These are phyloP conservation scores for Scedosporium aurantiacum DNA, from an alignment of 2,329 filamentous ascomycete genomes.

Conservation along the genomic window DNA sequence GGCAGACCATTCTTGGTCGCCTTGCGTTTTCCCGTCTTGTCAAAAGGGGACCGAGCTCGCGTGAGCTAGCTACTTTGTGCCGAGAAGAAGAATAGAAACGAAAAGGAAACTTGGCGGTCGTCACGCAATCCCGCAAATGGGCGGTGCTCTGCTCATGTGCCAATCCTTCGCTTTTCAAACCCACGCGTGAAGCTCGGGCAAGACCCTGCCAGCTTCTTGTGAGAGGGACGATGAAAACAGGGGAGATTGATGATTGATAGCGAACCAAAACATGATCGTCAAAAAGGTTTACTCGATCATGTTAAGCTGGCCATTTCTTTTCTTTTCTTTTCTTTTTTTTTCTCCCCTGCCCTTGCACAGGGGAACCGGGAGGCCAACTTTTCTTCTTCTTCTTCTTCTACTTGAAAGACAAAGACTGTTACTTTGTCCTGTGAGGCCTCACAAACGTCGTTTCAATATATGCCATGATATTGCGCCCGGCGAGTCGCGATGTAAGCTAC, in stretches of 20 bases:
- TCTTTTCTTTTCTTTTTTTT: too few relatives aligned
- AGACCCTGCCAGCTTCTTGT: not conserved
- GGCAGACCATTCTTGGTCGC: not conserved
- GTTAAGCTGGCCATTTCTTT: too few relatives aligned
- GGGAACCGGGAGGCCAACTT: not conserved
- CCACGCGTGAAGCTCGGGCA: not conserved
- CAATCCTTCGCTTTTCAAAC: not conserved
- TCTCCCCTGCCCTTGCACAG: too few relatives aligned
- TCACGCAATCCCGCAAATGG: not conserved
- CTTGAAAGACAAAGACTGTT: not conserved
- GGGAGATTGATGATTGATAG: not conserved
- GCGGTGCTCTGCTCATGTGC: not conserved
- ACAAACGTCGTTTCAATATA: not conserved
- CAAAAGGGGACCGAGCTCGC: not conserved
- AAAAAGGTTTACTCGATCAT: not conserved
- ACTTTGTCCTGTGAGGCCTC: not conserved
- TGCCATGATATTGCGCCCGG: not conserved
- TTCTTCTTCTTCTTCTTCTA: too few relatives aligned
- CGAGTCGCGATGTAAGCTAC: not conserved
- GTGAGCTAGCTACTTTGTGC: not conserved
- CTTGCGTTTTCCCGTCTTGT: not conserved
- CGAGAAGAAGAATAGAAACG: not conserved
- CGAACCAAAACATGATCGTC: conserved; percentile 4
- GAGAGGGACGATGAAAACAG: not conserved
- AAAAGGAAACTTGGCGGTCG: not conserved